These are phyloP conservation scores for Didymella keratinophila DNA, from an alignment of 2,329 filamentous ascomycete species.

Conservation along the genomic window DNA sequence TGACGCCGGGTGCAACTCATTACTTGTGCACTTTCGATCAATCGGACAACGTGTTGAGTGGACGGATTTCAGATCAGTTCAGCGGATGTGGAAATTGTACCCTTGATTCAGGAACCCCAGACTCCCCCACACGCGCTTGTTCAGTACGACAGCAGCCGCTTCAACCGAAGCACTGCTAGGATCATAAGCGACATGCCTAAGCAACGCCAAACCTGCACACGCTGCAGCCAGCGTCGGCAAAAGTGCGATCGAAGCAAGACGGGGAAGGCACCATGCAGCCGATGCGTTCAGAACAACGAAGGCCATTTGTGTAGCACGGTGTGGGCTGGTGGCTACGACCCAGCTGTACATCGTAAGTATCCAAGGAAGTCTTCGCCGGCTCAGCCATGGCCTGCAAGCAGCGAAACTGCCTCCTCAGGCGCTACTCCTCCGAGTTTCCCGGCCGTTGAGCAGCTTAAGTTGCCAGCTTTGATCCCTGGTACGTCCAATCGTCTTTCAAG, in stretches of 20 bases:
- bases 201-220: conserved; percentile 43
- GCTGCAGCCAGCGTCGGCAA: conserved; percentile 41
- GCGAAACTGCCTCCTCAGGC: conserved; percentile 21
- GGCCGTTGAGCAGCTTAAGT: conserved; percentile 7
- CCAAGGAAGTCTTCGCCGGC: conserved; percentile 22
- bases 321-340: conserved; percentile 46
- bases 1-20: conserved; percentile 1
- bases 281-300: conserved; percentile 45
- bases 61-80: background rate
- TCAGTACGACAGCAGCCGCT: conserved; percentile 1
- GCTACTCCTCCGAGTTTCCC: conserved; percentile 17
- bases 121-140: background rate
- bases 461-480: conserved; percentile 19
- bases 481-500: background rate
- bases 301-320: conserved; percentile 44
- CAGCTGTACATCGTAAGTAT: conserved; percentile 43
- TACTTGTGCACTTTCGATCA: conserved; percentile 3
- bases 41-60: conserved; percentile 18
- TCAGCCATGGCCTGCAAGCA: conserved; percentile 18
- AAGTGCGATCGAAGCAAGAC: conserved; percentile 39
- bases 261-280: conserved; percentile 34
- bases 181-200: conserved; percentile 39
- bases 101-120: conserved; percentile 1
- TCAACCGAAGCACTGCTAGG: conserved; percentile 4
- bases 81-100: conserved; percentile 5